These are phyloP conservation scores for Pythium phragmiticola DNA, from an alignment of 352 stramenopile genomes.

Conservation along the genomic window DNA sequence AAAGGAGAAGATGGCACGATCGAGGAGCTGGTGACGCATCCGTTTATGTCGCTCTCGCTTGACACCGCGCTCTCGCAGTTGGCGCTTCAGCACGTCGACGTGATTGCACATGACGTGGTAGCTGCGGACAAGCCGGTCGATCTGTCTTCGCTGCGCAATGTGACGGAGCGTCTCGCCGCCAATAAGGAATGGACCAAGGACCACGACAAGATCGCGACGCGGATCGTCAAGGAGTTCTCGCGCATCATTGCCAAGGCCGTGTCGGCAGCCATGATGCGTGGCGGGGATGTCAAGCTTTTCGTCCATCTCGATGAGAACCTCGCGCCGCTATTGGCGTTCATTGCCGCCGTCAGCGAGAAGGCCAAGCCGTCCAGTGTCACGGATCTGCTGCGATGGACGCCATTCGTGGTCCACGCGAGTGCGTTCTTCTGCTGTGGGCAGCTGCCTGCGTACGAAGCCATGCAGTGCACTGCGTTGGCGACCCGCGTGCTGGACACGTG, in stretches of 20 bases:
- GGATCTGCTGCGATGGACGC: constrained; percentile 26
- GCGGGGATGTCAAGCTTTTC: constrained; percentile 20
- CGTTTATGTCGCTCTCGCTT: neutral
- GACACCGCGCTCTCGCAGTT: constrained; percentile 9
- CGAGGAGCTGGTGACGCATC: neutral
- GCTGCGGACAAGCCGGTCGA: constrained; percentile 3
- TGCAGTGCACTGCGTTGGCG: constrained; percentile 22
- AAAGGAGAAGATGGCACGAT: neutral
- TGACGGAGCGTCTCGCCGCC: neutral
- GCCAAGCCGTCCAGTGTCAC: neutral
- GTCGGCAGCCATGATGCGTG: neutral
- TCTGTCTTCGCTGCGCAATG: constrained; percentile 4
- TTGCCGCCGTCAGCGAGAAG: constrained; percentile 1
- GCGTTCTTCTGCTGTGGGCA: constrained; percentile 23
- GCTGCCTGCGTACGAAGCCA: constrained; percentile 26
- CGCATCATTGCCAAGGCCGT: constrained; percentile 21
- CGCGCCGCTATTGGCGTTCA: constrained; percentile 24
- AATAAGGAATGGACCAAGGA: constrained; percentile 6
- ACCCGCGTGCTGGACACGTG: constrained; percentile 1
- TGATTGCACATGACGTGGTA: constrained; percentile 9
- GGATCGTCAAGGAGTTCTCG: constrained; percentile 26
- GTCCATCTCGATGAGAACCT: constrained; percentile 31
- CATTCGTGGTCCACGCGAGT: constrained; percentile 25
- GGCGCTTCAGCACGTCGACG: constrained; percentile 16
- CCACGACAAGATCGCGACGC: constrained; percentile 17